Percentiles rank a stretch among this genome's conserved stretches.
Conservation (phyloP, 805 yeast genomes). For the Schizosaccharomyces osmophilus region DNA sequence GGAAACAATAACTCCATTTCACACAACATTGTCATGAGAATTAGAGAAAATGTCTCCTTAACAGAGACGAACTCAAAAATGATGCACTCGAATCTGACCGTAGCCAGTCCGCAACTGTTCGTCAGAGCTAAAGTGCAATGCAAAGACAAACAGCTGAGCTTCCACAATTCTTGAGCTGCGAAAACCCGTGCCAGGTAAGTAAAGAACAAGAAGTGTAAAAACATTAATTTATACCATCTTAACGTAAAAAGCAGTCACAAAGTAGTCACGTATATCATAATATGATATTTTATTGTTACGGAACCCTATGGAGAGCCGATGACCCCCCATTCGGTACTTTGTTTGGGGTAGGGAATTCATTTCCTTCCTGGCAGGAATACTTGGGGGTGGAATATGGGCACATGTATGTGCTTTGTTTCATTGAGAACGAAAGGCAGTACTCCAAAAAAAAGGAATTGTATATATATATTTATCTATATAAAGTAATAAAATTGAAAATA, state of each 20-base stretch:
- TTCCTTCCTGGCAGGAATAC: too few relatives aligned
- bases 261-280: neutral
- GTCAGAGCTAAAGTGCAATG: slow-evolving; percentile 1
- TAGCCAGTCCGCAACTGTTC: slow-evolving; percentile 2
- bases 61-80: slow-evolving; percentile 2
- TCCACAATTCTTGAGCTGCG: slow-evolving; percentile 1
- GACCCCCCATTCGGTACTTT: too few relatives aligned
- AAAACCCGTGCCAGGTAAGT: slow-evolving; percentile 2
- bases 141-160: neutral
- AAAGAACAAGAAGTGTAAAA: neutral
- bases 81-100: slow-evolving; percentile 3
- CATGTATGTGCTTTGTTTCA: neutral
- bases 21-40: neutral
- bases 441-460: neutral
- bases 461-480: neutral
- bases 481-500: neutral
- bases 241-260: slow-evolving; percentile 12
- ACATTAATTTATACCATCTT: neutral
- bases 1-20: neutral
- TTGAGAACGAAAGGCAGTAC: neutral
- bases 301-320: neutral
- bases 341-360: neutral
- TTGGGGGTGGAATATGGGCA: neutral
- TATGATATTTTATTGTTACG: neutral
- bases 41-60: neutral